Evolutionary conservation across 1,284 basidiomycete genomes (phyloP).

Genomic region (Ceratobasidium sp.): DNA sequence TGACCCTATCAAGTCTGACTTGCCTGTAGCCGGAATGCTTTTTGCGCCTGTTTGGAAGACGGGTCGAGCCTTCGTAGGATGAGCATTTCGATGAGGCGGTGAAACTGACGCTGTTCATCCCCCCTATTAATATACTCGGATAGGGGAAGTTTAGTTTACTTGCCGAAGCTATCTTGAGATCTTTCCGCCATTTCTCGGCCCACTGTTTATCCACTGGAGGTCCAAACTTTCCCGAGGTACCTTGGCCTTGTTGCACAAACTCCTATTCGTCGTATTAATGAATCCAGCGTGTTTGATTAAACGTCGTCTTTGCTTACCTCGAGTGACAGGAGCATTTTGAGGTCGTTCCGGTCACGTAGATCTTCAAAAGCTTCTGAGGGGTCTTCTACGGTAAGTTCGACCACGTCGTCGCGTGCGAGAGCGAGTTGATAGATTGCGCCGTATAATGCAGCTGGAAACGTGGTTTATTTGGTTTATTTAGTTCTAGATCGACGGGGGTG

Average conservation of each 20-base stretch:
- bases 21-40: conserved; percentile 74
- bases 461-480: neutral
- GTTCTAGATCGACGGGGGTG: neutral
- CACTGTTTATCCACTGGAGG: conserved; percentile 84
- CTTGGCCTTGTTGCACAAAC: conserved; percentile 55
- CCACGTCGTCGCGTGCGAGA: conserved; percentile 73
- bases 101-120: conserved; percentile 85
- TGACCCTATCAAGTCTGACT: conserved; percentile 44
- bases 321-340: conserved; percentile 80
- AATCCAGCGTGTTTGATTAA: conserved; percentile 68
- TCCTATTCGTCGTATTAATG: conserved; percentile 49
- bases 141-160: conserved; percentile 53
- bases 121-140: neutral
- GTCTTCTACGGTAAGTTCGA: conserved; percentile 96
- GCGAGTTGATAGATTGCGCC: conserved; percentile 86
- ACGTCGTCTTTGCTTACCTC: conserved; percentile 62
- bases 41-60: conserved; percentile 67
- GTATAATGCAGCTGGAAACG: conserved; percentile 83
- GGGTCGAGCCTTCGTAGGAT: conserved; percentile 80
- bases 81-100: conserved; percentile 92
- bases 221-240: conserved; percentile 68
- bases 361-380: conserved; percentile 97
- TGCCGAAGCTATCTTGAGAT: conserved; percentile 92
- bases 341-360: conserved; percentile 91
- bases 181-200: conserved; percentile 81